Percentiles rank a stretch among this genome's conserved stretches.
Evolutionary conservation across 331 rosid genomes (phyloP).

Genomic region (Quercus lobata): DNA sequence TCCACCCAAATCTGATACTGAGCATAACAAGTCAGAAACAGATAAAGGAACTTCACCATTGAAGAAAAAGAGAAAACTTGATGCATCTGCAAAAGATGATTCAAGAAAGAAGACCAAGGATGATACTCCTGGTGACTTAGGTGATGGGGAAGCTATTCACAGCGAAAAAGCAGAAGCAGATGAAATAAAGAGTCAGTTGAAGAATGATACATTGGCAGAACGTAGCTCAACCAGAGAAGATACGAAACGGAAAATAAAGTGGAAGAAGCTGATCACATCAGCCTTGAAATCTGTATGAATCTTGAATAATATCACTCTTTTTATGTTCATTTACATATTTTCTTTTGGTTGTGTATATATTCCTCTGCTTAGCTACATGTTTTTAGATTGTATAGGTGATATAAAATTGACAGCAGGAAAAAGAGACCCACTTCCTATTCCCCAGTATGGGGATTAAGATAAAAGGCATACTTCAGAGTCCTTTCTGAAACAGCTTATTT

Average conservation of each 20-base stretch:
- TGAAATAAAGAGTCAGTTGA: conserved; percentile 8
- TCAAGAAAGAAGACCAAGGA: conserved; percentile 29
- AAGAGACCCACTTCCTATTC: conserved; percentile 3
- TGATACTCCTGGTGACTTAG: conserved; percentile 8
- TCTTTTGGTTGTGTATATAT: conserved; percentile 4
- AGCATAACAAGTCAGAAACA: conserved; percentile 23
- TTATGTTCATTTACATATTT: background rate
- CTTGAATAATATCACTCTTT: background rate
- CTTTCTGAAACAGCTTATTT: background rate
- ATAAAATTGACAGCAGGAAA: background rate
- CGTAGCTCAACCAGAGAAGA: conserved; percentile 19
- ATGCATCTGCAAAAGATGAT: conserved; percentile 25
- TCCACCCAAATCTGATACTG: conserved; percentile 10
- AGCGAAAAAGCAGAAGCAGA: conserved; percentile 18
- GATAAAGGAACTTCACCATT: conserved; percentile 28
- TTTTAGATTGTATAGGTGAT: background rate
- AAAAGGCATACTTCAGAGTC: background rate
- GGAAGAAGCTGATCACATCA: conserved; percentile 73
- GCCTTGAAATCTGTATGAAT: conserved; percentile 64
- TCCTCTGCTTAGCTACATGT: conserved; percentile 5
- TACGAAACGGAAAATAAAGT: conserved; percentile 39
- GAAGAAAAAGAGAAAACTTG: conserved; percentile 41
- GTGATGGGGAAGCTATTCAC: conserved; percentile 45
- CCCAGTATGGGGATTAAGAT: background rate
- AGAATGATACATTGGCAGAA: conserved; percentile 18